phyloP scores from a whole-genome alignment of 352 stramenopile genomes.

The Phytophthora pseudosyringae region DNA sequence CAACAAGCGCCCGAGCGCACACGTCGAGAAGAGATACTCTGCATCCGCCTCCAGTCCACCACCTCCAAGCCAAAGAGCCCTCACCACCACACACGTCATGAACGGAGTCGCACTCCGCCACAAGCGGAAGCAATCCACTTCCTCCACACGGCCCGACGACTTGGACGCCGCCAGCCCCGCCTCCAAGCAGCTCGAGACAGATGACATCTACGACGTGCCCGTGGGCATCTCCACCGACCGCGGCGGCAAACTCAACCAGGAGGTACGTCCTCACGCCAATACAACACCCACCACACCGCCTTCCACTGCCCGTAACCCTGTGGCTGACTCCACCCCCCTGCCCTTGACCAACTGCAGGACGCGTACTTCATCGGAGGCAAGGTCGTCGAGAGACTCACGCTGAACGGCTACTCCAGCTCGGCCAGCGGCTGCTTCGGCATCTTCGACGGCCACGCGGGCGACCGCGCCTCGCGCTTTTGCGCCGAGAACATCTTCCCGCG shows the following conservation, averaged over 20 bases:
- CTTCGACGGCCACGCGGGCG: conserved; percentile 84
- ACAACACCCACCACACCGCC: too few relatives aligned
- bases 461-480: conserved; percentile 80
- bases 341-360: conserved; percentile 49
- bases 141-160: conserved; percentile 20
- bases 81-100: conserved; percentile 18
- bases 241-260: conserved; percentile 76
- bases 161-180: conserved; percentile 17
- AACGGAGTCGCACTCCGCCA: conserved; percentile 22
- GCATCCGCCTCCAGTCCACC: too few relatives aligned
- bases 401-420: conserved; percentile 76
- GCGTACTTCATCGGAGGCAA: conserved; percentile 84
- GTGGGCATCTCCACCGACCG: conserved; percentile 76
- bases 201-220: conserved; percentile 51
- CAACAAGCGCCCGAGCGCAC: conserved; percentile 16
- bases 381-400: conserved; percentile 59
- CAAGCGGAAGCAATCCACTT: conserved; percentile 51
- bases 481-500: conserved; percentile 75
- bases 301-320: neutral
- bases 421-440: conserved; percentile 80
- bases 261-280: conserved; percentile 44
- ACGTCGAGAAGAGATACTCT: conserved; percentile 18
- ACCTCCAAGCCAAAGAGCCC: neutral
- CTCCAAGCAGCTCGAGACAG: conserved; percentile 50
- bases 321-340: neutral